A percentile compares a stretch with the other conserved stretches of the same genome.
Evolutionary conservation across 176 grass and related monocot genomes (phyloP).

Genomic region (Guadua angustifolia): DNA sequence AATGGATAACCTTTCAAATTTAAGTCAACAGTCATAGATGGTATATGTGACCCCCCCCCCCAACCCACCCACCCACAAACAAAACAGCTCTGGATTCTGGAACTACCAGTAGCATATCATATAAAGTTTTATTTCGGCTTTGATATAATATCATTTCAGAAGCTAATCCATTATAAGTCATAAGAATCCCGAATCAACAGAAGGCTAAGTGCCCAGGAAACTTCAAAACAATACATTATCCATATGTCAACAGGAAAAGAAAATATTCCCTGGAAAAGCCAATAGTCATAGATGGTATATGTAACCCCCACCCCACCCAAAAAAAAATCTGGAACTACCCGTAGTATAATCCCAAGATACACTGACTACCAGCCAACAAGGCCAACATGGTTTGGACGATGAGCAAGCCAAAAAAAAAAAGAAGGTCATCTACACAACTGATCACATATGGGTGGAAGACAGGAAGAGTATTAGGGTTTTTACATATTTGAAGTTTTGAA

Average conservation of each 20-base stretch:
- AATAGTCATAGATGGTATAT: too few relatives aligned
- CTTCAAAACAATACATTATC: neutral
- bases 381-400: too few relatives aligned
- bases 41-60: too few relatives aligned
- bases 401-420: neutral
- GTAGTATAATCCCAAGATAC: too few relatives aligned
- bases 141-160: neutral
- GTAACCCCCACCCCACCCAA: too few relatives aligned
- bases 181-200: neutral
- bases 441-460: neutral
- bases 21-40: too few relatives aligned
- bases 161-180: neutral
- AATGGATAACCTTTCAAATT: too few relatives aligned
- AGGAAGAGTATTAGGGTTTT: neutral
- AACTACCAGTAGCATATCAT: neutral
- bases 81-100: too few relatives aligned
- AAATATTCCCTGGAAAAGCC: neutral
- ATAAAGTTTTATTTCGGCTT: neutral
- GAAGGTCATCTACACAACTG: neutral
- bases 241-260: neutral
- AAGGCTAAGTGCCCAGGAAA: neutral
- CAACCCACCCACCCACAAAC: too few relatives aligned
- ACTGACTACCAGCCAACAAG: too few relatives aligned
- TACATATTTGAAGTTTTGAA: conserved; percentile 28
- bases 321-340: too few relatives aligned